Base-by-base conservation (phyloP, 306 rosid genomes). In the Ceratonia siliqua region DNA sequence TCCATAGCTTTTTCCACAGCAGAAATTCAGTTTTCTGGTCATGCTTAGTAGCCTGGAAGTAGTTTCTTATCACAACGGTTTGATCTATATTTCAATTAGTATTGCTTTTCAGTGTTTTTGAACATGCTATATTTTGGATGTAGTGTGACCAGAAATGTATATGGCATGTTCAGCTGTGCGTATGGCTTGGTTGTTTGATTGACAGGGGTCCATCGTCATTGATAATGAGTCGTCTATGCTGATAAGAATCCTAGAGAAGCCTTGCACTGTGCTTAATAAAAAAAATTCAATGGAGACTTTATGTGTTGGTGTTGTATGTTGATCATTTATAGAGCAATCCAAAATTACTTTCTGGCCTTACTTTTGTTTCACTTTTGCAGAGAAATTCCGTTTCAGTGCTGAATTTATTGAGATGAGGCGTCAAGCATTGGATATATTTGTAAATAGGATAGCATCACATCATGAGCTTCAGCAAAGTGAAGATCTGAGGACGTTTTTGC, bases 381-480 rank as follows among this genome's bases (percentile, higher is more conserved):
- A 95, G 85, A 95, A 95, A 72, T 95, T 95, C 46, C 98, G 99
- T 73, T 95, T 95, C 79, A 95, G 97, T 87, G 90, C 98, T 72
- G 99, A 95, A 70, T 95, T 95, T 72, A 95, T 95, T 69, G 99
- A 95, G 84, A 89, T 92, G 99, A 92, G 99, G 87, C 97, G 99
- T 65, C 99, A 90, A 78, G 97, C 90, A 2, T 81, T 95, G 85
- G 97, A 95, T 82, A 77, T 83, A 59, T 92, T 95, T 86, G 87
- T 95, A 55, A 95, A 95, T 82, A 88, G 98, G 58, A 86, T 95
- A 63, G 96, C 99, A 33, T 87, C 99, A 18, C 99, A 92, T 77
- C 90, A 67, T 14, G 93, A 86, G 78, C 99, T 92, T 74, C 98
- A 85, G 61, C 95, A 87, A 81, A 92, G 99, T 76, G 99, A 95